Evolutionary conservation across 768 basidiomycete genomes (phyloP).

Genomic region (Lactarius evosmus): DNA sequence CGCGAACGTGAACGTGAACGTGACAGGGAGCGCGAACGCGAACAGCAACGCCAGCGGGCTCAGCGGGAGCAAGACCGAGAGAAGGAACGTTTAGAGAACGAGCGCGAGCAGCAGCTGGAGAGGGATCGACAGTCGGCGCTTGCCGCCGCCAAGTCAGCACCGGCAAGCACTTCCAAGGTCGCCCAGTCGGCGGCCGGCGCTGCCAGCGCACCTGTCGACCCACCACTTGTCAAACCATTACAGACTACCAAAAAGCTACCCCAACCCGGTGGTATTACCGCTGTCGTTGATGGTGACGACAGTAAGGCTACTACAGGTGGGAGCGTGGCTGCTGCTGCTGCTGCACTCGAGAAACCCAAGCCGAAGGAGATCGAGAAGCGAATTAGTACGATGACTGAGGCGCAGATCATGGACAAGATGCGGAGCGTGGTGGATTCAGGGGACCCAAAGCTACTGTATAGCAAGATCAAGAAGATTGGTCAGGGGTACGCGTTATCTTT

Average conservation of each 20-base stretch:
- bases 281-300: slow-evolving; percentile 46
- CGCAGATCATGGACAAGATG: slow-evolving; percentile 97
- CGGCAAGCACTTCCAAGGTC: slow-evolving; percentile 44
- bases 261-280: slow-evolving; percentile 52
- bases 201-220: slow-evolving; percentile 50
- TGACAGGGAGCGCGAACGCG: slow-evolving; percentile 25
- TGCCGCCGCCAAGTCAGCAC: slow-evolving; percentile 43
- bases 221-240: slow-evolving; percentile 68
- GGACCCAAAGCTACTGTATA: slow-evolving; percentile 87
- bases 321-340: slow-evolving; percentile 65
- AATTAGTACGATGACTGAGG: slow-evolving; percentile 95
- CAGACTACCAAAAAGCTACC: slow-evolving; percentile 60
- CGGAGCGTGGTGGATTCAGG: slow-evolving; percentile 80
- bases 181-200: slow-evolving; percentile 46
- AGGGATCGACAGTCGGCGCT: slow-evolving; percentile 33
- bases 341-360: slow-evolving; percentile 56
- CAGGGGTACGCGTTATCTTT: slow-evolving; percentile 71
- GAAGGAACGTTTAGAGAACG: slow-evolving; percentile 35
- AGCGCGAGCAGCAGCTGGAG: slow-evolving; percentile 32
- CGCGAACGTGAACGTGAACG: slow-evolving; percentile 31
- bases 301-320: slow-evolving; percentile 35
- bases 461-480: slow-evolving; percentile 98
- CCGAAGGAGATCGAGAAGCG: slow-evolving; percentile 75
- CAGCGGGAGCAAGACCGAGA: slow-evolving; percentile 32
- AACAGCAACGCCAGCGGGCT: slow-evolving; percentile 29